Evolutionary conservation across 2,329 filamentous ascomycete species (phyloP).

Genomic region (Calonectria hongkongensis): DNA sequence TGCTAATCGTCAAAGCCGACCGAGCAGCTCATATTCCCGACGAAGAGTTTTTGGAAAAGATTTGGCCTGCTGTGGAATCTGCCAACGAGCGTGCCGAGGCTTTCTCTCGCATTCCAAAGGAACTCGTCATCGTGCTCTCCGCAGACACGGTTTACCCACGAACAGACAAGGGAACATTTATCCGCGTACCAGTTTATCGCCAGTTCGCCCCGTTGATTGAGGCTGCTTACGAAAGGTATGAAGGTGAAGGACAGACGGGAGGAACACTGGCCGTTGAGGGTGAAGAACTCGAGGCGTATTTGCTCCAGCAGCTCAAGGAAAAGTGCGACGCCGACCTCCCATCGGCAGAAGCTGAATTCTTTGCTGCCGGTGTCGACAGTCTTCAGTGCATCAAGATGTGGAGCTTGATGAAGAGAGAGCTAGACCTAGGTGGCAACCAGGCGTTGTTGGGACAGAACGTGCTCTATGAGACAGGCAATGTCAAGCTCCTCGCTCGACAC

Average conservation of each 20-base stretch:
- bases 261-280: conserved; percentile 27
- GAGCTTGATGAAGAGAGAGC: conserved; percentile 68
- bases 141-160: conserved; percentile 65
- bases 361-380: conserved; percentile 74
- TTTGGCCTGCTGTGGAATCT: conserved; percentile 70
- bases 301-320: conserved; percentile 53
- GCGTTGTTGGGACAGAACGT: conserved; percentile 71
- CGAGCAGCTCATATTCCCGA: conserved; percentile 63
- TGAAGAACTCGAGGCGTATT: conserved; percentile 57
- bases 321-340: conserved; percentile 50
- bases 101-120: conserved; percentile 71
- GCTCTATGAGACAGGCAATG: conserved; percentile 71
- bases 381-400: conserved; percentile 75
- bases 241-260: conserved; percentile 34
- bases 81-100: conserved; percentile 70
- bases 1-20: conserved; percentile 72
- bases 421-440: conserved; percentile 67
- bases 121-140: conserved; percentile 71
- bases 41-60: conserved; percentile 66
- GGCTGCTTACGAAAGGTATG: conserved; percentile 57
- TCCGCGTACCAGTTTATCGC: conserved; percentile 69
- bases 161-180: conserved; percentile 73
- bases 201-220: conserved; percentile 67
- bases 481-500: conserved; percentile 45
- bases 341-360: conserved; percentile 68